These are phyloP conservation scores for Aspergillus brasiliensis DNA, from an alignment of 2,329 filamentous ascomycete species.

Conservation along the genomic window DNA sequence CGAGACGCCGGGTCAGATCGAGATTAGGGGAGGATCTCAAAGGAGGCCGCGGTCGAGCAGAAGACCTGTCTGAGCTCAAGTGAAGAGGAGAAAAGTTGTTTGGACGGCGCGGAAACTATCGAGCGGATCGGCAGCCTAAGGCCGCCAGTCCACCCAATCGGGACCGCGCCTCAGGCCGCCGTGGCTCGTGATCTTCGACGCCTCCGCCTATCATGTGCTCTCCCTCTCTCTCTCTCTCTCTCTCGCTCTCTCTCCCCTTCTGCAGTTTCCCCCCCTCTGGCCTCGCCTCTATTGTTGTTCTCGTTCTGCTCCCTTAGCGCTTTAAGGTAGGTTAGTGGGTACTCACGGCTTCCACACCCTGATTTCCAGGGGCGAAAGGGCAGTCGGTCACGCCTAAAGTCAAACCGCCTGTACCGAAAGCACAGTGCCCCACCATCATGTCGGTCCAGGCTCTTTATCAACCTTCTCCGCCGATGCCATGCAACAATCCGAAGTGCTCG, in stretches of 20 bases:
- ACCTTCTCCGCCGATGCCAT: slow-evolving; percentile 16
- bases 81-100: not conserved
- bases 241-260: not conserved
- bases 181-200: slow-evolving; percentile 1
- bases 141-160: slow-evolving; percentile 7
- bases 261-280: not conserved
- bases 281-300: not conserved
- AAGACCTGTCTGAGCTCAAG: not conserved
- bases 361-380: not conserved
- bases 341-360: not conserved
- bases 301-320: not conserved
- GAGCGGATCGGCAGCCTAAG: slow-evolving; percentile 15
- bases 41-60: not conserved
- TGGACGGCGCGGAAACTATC: slow-evolving; percentile 10
- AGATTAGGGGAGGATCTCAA: not conserved
- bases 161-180: slow-evolving; percentile 3
- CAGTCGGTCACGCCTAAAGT: not conserved
- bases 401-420: not conserved
- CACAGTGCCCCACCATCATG: slow-evolving; percentile 7
- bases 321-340: not conserved
- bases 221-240: no score
- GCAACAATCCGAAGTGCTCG: slow-evolving; percentile 40
- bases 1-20: not conserved
- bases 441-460: not conserved
- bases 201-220: not conserved